phyloP scores from a whole-genome alignment of 2,329 filamentous ascomycete genomes.

The Hypoxylon sp. region DNA sequence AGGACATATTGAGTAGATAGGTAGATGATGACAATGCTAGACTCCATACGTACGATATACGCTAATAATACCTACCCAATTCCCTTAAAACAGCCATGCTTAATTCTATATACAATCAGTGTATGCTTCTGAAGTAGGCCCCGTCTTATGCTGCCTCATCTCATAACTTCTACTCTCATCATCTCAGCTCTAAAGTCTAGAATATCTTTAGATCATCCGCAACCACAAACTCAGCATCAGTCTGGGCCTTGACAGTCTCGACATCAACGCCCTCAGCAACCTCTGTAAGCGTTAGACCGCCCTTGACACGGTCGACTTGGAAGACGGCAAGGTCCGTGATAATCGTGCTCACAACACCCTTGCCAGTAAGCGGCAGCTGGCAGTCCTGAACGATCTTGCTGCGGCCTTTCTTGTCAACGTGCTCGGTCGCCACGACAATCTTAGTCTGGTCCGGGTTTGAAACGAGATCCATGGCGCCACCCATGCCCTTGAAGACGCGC shows the following conservation, averaged over 20 bases:
- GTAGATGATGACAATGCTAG: not conserved
- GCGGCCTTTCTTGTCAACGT: constrained; percentile 76
- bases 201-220: constrained; percentile 67
- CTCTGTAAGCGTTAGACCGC: constrained; percentile 76
- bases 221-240: constrained; percentile 75
- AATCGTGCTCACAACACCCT: constrained; percentile 76
- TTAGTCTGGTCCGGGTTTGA: constrained; percentile 79
- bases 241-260: constrained; percentile 77
- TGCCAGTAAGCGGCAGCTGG: constrained; percentile 74
- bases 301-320: constrained; percentile 73
- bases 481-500: constrained; percentile 90
- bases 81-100: constrained; percentile 2
- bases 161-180: not conserved
- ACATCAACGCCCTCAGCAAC: constrained; percentile 76
- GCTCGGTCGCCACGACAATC: constrained; percentile 78
- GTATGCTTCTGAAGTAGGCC: constrained; percentile 2
- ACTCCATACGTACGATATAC: constrained; percentile 12
- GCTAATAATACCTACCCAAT: constrained; percentile 4
- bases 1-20: not conserved
- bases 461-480: constrained; percentile 80
- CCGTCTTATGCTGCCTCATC: not conserved
- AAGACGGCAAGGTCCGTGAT: constrained; percentile 82
- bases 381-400: constrained; percentile 76
- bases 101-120: constrained; percentile 30
- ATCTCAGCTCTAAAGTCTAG: constrained; percentile 45